Evolutionary conservation across 805 yeast genomes (phyloP).

Genomic region (Monosporozyma unispora): DNA sequence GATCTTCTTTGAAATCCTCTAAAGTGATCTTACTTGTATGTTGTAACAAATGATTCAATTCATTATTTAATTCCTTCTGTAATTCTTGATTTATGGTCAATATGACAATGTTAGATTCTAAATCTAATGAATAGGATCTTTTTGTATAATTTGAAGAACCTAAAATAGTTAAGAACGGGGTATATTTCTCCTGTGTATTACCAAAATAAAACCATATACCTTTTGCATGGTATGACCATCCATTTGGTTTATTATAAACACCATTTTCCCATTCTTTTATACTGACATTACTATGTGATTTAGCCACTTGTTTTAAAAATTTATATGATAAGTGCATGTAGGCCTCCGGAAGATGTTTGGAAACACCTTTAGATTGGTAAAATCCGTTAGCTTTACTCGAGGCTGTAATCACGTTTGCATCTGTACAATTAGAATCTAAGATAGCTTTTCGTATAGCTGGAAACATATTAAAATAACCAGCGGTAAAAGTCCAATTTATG

Average conservation of each 20-base stretch:
- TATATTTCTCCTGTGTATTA: slow-evolving; percentile 34
- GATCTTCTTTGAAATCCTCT: slow-evolving; percentile 51
- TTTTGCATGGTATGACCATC: slow-evolving; percentile 98
- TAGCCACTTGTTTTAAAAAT: slow-evolving; percentile 43
- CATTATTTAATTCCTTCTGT: slow-evolving; percentile 48
- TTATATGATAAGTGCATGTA: slow-evolving; percentile 65
- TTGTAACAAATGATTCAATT: slow-evolving; percentile 49
- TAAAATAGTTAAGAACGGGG: slow-evolving; percentile 70
- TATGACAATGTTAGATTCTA: slow-evolving; percentile 79
- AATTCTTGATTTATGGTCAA: slow-evolving; percentile 59
- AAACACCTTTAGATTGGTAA: slow-evolving; percentile 73
- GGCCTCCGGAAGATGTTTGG: slow-evolving; percentile 77
- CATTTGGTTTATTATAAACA: slow-evolving; percentile 64
- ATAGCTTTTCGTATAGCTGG: slow-evolving; percentile 58
- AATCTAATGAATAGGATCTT: slow-evolving; percentile 77
- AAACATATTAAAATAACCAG: slow-evolving; percentile 91
- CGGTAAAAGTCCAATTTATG: slow-evolving; percentile 79
- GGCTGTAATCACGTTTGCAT: slow-evolving; percentile 65
- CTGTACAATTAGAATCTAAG: slow-evolving; percentile 42
- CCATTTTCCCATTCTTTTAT: slow-evolving; percentile 86
- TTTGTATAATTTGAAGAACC: slow-evolving; percentile 93
- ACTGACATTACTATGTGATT: slow-evolving; percentile 39
- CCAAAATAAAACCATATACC: slow-evolving; percentile 71
- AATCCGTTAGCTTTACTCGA: slow-evolving; percentile 93
- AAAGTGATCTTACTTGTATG: slow-evolving; percentile 46